phyloP scores from a whole-genome alignment of 371 early-diverging fungal genomes.

The Rhizopus sp. region DNA sequence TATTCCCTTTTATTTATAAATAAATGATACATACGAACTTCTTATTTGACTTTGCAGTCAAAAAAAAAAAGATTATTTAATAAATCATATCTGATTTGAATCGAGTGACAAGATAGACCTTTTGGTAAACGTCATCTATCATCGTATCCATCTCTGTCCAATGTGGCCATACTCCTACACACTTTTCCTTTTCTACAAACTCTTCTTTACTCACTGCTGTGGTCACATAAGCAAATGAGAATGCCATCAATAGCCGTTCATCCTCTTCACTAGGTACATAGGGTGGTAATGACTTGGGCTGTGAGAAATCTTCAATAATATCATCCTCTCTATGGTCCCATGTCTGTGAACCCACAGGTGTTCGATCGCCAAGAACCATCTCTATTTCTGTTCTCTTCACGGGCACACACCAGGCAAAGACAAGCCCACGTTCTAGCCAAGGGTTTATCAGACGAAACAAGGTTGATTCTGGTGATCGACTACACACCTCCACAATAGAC shows the following conservation, averaged over 20 bases:
- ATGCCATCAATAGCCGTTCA: constrained; percentile 10
- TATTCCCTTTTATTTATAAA: not conserved
- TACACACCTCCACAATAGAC: constrained; percentile 12
- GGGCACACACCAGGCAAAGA: constrained; percentile 21
- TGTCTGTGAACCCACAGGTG: not conserved
- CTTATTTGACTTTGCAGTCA: too few species aligned
- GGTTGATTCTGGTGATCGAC: constrained; percentile 1
- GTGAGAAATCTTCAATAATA: constrained; percentile 16
- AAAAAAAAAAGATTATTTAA: not conserved
- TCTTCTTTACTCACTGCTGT: not conserved
- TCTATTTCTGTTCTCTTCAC: constrained; percentile 15
- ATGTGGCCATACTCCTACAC: constrained; percentile 24
- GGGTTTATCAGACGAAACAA: constrained; percentile 18
- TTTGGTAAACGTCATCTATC: not conserved
- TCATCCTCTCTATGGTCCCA: constrained; percentile 3
- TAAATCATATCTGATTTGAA: constrained; percentile 26
- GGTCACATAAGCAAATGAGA: constrained; percentile 19
- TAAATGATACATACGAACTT: too few species aligned
- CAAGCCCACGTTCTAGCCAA: constrained; percentile 19
- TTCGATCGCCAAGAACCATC: not conserved
- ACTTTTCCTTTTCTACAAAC: constrained; percentile 20
- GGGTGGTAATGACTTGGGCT: constrained; percentile 5
- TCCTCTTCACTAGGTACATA: constrained; percentile 10
- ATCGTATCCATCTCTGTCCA: constrained; percentile 12
- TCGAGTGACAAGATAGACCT: constrained; percentile 16